Base-by-base conservation (phyloP, 352 stramenopile species). In the Phytophthora uliginosa region DNA sequence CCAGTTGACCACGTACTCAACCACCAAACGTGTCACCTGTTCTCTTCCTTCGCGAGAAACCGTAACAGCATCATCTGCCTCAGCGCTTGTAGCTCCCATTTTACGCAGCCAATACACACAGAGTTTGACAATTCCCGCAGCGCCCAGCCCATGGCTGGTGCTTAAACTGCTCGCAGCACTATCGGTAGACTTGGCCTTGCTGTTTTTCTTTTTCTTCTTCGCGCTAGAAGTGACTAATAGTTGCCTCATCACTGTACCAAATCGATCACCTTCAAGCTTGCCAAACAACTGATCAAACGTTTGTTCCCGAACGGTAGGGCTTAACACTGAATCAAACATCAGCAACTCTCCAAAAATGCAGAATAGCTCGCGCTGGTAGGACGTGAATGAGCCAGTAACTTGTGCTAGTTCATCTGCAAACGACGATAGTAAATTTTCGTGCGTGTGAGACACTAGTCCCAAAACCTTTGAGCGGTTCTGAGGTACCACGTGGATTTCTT, bases 401-500 rank as follows among this genome's bases (percentile, higher is more conserved):
- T 77, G 63, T 20, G 10, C 9, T 12, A 87, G 67, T 24, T 67
- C 62, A 9, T 71, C 31, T 33, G 52, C 69, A 3, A 85, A 62
- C n/a, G 81, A 71, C 20, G 69, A 75, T 2, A 93, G 65, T 5
- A 97, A 65, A 28, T 75, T 77, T 2, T 93, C 74, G 31, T 93
- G 77, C 10, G 87, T 93, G 42, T 82, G 67, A 1, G 51, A 66
- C 8, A 92, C 77, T 36, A 94, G 74, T 3, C 71, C 59, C 20
- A 82, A 59, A 8, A 97, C 71, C 64, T 92, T 94, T 1, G 56
- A 66, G 22, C 86, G 89, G 59, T 91, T 94, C 65, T 94, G 81
- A 38, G 87, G 85, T 26, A 85, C 89, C 59, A 95, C 89, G 53
- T 95, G 86, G 58, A 97, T 79, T 72, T 97, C 89, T 62, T 95